These are phyloP conservation scores for Zymoseptoria tritici DNA, from an alignment of 2,329 filamentous ascomycete genomes.

Conservation along the genomic window DNA sequence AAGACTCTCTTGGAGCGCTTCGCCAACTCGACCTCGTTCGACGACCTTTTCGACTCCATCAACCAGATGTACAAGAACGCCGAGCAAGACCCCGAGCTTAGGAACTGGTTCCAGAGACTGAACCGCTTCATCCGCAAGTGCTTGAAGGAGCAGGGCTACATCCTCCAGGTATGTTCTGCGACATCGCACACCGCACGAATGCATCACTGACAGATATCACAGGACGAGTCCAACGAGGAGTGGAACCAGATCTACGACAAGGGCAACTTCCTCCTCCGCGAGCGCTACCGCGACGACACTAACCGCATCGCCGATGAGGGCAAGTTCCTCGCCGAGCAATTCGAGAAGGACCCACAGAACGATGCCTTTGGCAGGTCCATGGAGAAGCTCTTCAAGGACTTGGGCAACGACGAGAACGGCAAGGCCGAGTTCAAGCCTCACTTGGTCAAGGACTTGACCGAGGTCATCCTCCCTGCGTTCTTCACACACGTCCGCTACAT, in stretches of 20 bases:
- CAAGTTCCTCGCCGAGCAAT: slow-evolving; percentile 83
- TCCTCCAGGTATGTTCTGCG: slow-evolving; percentile 44
- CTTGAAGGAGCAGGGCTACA: slow-evolving; percentile 82
- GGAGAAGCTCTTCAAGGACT: slow-evolving; percentile 77
- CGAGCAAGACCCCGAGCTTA: slow-evolving; percentile 77
- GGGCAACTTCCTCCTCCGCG: slow-evolving; percentile 76
- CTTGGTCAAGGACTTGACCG: slow-evolving; percentile 77
- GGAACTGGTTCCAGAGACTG: slow-evolving; percentile 77
- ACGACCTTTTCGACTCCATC: slow-evolving; percentile 79
- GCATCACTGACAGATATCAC: slow-evolving; percentile 20
- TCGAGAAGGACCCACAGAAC: slow-evolving; percentile 82
- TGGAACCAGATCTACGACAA: slow-evolving; percentile 83
- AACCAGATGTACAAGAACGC: slow-evolving; percentile 81
- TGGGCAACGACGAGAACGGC: slow-evolving; percentile 80
- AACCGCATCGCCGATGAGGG: slow-evolving; percentile 81
- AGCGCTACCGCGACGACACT: slow-evolving; percentile 80
- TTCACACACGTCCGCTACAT: slow-evolving; percentile 86
- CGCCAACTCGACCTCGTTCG: slow-evolving; percentile 84
- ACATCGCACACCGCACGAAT: background rate
- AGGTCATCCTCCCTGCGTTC: slow-evolving; percentile 74
- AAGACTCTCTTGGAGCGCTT: slow-evolving; percentile 88
- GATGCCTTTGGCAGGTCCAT: slow-evolving; percentile 67
- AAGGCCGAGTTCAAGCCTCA: slow-evolving; percentile 89
- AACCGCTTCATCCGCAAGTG: slow-evolving; percentile 73
- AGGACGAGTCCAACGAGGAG: slow-evolving; percentile 68